Base-by-base conservation (phyloP, 768 basidiomycete species). In the Auriscalpium microsporum region DNA sequence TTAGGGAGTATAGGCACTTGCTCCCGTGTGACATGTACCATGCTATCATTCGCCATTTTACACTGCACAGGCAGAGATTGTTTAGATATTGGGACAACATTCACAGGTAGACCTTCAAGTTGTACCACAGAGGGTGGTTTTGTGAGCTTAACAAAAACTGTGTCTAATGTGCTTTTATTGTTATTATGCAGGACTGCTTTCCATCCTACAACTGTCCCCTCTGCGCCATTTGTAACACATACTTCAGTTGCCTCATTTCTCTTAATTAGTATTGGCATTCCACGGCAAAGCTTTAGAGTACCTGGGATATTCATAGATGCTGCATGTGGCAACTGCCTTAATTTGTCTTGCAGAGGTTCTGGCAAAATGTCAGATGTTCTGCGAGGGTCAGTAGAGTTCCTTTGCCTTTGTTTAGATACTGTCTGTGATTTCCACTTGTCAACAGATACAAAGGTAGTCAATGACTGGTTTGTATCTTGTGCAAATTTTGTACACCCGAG, bases 401-500 rank as follows among this genome's bases (percentile, higher is more conserved):
- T 38, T 8, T 35, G 36, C 17, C 19, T 50, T 38, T 50, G 11
- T n/a, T 37, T 19, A 21, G 37, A 17, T 19, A 19, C 13, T 19
- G 16, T 17, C 13, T 10, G 14, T 50, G 23, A 17, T 2, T 35
- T n/a, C 17, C 33, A 37, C 10, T 14, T 50, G 35, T 50, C 50
- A 17, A 58, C 55, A n/a, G 68, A 68, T 54, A 67, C 68, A 56
- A 72, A 73, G 8, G 60, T 8, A 16, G 17, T 23, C 14, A 73
- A 46, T 2, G 36, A 10, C 56, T 70, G 71, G 0, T 53, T 47
- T 10, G 57, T 65, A 10, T 74, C 72, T 37, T 21, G 13, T 1
- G 73, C 68, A 67, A 72, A 77, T 14, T 67, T 55, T 14, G 50
- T 9, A 17, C 52, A 37, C 1, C 71, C 71, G 0, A 70, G 6